A percentile compares a stretch with the other conserved stretches of the same genome.
Evolutionary conservation across 495 filamentous ascomycete genomes (phyloP).

Genomic region (Durotheca rogersii): DNA sequence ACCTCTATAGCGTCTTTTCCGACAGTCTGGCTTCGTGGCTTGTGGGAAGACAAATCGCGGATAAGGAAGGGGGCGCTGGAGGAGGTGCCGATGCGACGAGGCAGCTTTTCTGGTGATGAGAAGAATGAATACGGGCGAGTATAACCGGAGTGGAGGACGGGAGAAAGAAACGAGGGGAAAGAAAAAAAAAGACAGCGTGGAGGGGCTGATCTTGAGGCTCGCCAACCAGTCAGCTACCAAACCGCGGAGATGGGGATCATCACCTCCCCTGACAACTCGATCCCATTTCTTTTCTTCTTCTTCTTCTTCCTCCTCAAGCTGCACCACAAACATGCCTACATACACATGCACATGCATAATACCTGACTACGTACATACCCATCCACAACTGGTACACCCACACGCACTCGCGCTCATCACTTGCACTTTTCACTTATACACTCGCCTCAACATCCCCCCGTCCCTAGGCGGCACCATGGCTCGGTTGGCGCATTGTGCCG

Average conservation of each 20-base stretch:
- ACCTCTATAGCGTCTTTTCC: slow-evolving; percentile 23
- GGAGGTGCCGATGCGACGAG: slow-evolving; percentile 7
- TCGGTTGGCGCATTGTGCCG: too few relatives aligned
- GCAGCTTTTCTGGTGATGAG: neutral
- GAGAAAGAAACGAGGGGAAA: slow-evolving; percentile 1
- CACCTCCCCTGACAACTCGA: slow-evolving; percentile 33
- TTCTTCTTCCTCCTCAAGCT: too few relatives aligned
- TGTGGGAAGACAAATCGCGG: slow-evolving; percentile 8
- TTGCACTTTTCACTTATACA: neutral
- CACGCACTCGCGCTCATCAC: slow-evolving; percentile 4
- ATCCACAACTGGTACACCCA: slow-evolving; percentile 23
- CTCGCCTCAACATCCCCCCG: too few relatives aligned
- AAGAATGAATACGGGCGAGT: neutral
- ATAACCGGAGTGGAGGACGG: too few relatives aligned
- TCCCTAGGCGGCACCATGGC: too few relatives aligned
- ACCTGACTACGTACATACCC: too few relatives aligned
- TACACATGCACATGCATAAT: too few relatives aligned
- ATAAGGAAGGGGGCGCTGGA: slow-evolving; percentile 7
- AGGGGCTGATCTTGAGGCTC: slow-evolving; percentile 39
- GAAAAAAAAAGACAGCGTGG: slow-evolving; percentile 9
- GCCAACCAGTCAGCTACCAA: slow-evolving; percentile 36
- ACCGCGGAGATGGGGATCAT: slow-evolving; percentile 30
- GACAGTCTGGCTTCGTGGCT: slow-evolving; percentile 29
- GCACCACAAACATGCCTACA: too few relatives aligned
- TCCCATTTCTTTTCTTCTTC: too few relatives aligned